Evolutionary conservation across 108 stramenopile genomes (phyloP), one percentile per base, ranked within the genome.

Genomic region (Pseudonitzschia multiseries): DNA sequence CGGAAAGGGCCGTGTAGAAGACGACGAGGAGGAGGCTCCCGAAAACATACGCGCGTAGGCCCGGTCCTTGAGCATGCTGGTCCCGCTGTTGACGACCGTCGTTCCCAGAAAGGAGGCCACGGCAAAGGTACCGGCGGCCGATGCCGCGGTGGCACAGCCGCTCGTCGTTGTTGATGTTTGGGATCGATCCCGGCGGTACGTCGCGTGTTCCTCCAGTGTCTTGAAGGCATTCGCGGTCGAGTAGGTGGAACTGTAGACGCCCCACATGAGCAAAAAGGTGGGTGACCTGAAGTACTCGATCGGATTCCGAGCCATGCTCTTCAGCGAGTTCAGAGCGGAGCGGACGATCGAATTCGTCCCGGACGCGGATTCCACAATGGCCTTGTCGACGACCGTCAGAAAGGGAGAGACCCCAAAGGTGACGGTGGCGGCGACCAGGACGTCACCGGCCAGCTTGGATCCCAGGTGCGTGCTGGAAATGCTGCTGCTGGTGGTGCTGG

Each of bases 241-340:
- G 61, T 85, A 88, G 17, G 87, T 69, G 61, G 72, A 81, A 63
- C 83, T 75, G 81, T 93, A 96, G 54, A 96, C 91, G 18, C 76
- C 71, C 68, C 87, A 79, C 83, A 81, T 74, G 53, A 94, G 90
- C 40, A 93, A 71, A 10, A 90, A 79, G 40, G 84, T 89, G 72
- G 84, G 84, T 27, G 78, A 80, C 40, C 78, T 81, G n/a, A 85
- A 2, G 40, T 68, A 85, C 0, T 57, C 48, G 12, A 76, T 32
- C 0, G 87, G 87, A 56, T 74, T 77, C 50, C 60, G 41, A 0
- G 69, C 26, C 44, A 88, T 88, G 36, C 20, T 43, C 27, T 20
- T 14, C 0, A 82, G 13, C 2, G 75, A 71, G 33, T 79, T 59
- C 0, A 53, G 12, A 15, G 57, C 68, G 17, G 75, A 78, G 5